These are phyloP conservation scores for Fusarium scirpi DNA, from an alignment of 2,329 filamentous ascomycete species.

Conservation along the genomic window DNA sequence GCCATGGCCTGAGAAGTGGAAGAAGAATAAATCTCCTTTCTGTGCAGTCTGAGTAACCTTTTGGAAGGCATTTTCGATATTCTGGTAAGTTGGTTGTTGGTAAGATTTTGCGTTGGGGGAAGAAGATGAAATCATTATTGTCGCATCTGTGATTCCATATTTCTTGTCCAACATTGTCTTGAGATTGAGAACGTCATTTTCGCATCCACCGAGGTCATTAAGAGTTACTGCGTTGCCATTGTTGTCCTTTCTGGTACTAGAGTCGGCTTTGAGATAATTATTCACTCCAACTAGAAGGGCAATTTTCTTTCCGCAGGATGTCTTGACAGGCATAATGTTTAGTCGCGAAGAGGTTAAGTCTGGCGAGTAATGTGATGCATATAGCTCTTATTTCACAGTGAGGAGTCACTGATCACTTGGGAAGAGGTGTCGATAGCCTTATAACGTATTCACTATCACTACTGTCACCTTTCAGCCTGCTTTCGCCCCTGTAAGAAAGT, in stretches of 20 bases:
- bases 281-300: not conserved
- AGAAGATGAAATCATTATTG: not conserved
- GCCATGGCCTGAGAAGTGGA: constrained; percentile 24
- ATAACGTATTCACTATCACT: not conserved
- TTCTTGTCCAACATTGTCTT: not conserved
- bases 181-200: not conserved
- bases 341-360: not conserved
- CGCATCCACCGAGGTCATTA: not conserved
- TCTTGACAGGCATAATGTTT: not conserved
- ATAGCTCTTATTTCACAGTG: not conserved
- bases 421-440: not conserved
- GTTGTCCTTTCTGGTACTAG: not conserved
- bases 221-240: not conserved
- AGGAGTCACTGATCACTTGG: not conserved
- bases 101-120: not conserved
- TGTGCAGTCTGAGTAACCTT: not conserved
- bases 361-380: not conserved
- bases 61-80: constrained; percentile 4
- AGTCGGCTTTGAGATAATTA: not conserved
- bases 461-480: not conserved
- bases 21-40: constrained; percentile 21
- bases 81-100: not conserved
- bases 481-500: not conserved
- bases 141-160: not conserved
- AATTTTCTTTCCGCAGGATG: not conserved